Conservation (phyloP, 495 filamentous ascomycete species). For the Umbilicaria muhlenbergii region DNA sequence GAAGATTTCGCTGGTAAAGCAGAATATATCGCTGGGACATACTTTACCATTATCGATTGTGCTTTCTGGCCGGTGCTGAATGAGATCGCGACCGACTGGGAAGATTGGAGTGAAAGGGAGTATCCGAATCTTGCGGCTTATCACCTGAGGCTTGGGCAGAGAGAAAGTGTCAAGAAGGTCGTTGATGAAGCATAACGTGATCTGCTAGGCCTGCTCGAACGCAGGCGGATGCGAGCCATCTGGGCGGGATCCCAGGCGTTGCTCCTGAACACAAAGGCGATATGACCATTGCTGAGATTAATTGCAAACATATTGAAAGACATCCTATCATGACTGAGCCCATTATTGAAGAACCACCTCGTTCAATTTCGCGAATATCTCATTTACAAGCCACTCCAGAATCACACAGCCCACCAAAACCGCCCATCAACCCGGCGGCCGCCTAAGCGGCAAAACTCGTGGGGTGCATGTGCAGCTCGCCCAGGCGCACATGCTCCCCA, state of each 20-base stretch:
- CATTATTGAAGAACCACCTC: too few species aligned
- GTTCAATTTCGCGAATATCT: not conserved
- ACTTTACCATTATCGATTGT: constrained; percentile 50
- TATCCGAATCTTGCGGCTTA: constrained; percentile 37
- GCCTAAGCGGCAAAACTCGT: too few species aligned
- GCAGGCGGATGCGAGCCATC: too few species aligned
- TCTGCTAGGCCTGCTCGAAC: constrained; percentile 1
- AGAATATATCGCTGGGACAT: constrained; percentile 39
- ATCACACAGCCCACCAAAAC: too few species aligned
- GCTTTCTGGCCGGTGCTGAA: constrained; percentile 56
- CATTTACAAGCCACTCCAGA: not conserved
- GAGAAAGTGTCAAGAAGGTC: constrained; percentile 31
- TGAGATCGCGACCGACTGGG: constrained; percentile 30
- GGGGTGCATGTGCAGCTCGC: too few species aligned
- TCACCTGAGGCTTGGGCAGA: constrained; percentile 32
- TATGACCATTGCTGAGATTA: too few species aligned
- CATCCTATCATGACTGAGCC: too few species aligned
- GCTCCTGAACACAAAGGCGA: too few species aligned
- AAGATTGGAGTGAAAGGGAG: constrained; percentile 13
- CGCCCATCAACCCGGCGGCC: too few species aligned
- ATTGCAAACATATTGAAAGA: too few species aligned
- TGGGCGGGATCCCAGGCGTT: too few species aligned
- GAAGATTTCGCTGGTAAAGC: constrained; percentile 28
- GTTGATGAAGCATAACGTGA: constrained; percentile 16
- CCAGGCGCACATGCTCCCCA: too few species aligned